Percentiles rank a stretch among this genome's conserved stretches.
These are phyloP conservation scores for Colletotrichum liaoningense DNA, from an alignment of 2,329 filamentous ascomycete species.

Conservation along the genomic window DNA sequence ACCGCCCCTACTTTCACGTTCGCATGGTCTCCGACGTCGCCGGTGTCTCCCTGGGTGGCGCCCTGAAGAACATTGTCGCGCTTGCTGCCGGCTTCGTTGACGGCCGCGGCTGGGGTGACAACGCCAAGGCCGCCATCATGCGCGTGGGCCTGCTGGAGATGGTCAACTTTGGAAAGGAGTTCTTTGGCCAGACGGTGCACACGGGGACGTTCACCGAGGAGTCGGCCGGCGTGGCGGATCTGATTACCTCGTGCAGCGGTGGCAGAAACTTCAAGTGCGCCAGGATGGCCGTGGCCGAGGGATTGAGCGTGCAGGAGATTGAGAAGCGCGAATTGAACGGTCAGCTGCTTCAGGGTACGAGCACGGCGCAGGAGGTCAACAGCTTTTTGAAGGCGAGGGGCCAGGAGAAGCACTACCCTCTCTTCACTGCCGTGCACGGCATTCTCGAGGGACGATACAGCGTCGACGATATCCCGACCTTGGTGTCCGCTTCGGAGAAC, in stretches of 20 bases:
- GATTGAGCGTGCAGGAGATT: constrained; percentile 85
- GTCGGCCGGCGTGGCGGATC: constrained; percentile 91
- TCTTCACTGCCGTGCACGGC: constrained; percentile 89
- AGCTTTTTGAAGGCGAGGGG: constrained; percentile 84
- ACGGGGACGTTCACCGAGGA: constrained; percentile 95
- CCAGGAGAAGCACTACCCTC: constrained; percentile 84
- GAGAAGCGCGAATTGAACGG: constrained; percentile 93
- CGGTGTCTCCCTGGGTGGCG: constrained; percentile 92
- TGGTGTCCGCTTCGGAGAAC: constrained; percentile 59
- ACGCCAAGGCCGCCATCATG: constrained; percentile 99
- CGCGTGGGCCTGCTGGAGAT: constrained; percentile 95
- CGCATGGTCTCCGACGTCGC: constrained; percentile 95
- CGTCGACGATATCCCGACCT: constrained; percentile 82
- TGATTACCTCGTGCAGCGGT: constrained; percentile 93
- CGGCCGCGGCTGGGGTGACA: constrained; percentile 96
- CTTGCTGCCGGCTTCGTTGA: constrained; percentile 95
- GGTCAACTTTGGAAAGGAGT: constrained; percentile 94
- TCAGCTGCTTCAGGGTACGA: constrained; percentile 95
- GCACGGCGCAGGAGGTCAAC: constrained; percentile 92
- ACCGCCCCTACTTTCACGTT: constrained; percentile 97
- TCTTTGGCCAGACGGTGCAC: constrained; percentile 86
- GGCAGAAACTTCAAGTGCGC: constrained; percentile 96
- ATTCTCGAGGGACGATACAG: constrained; percentile 82
- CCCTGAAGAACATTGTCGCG: constrained; percentile 96
- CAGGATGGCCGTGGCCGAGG: constrained; percentile 84